A percentile compares a stretch with the other conserved stretches of the same genome.
phyloP scores from a whole-genome alignment of 2,329 filamentous ascomycete species.

The Alternaria incomplexa region DNA sequence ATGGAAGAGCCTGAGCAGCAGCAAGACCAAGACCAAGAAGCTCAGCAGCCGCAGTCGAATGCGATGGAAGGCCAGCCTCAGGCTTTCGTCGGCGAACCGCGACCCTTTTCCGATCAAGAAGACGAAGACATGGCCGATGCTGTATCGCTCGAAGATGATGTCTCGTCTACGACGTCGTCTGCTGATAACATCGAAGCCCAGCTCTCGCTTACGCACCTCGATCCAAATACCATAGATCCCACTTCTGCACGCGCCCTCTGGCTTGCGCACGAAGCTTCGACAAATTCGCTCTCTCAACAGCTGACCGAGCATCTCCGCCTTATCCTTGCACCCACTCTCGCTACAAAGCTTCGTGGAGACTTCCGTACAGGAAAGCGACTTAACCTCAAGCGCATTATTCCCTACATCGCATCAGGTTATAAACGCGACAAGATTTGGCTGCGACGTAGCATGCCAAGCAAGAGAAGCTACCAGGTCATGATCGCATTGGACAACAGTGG shows the following conservation, averaged over 20 bases:
- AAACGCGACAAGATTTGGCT: conserved; percentile 99
- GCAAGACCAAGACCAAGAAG: conserved; percentile 30
- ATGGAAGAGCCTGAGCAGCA: conserved; percentile 51
- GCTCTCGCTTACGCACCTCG: conserved; percentile 75
- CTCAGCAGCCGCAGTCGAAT: conserved; percentile 33
- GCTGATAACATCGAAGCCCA: conserved; percentile 60
- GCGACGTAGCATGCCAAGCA: conserved; percentile 87
- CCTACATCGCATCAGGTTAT: conserved; percentile 97
- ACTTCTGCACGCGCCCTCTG: conserved; percentile 76
- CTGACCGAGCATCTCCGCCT: conserved; percentile 94
- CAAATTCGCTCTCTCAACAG: conserved; percentile 83
- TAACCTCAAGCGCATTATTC: conserved; percentile 99
- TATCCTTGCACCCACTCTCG: conserved; percentile 91
- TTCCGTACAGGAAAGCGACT: conserved; percentile 98
- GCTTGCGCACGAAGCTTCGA: conserved; percentile 82
- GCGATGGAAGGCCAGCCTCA: conserved; percentile 47
- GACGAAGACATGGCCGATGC: conserved; percentile 50
- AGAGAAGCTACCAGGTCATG: conserved; percentile 95
- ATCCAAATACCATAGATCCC: conserved; percentile 49
- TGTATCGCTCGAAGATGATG: conserved; percentile 45
- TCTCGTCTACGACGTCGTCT: conserved; percentile 38
- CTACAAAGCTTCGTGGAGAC: conserved; percentile 93
- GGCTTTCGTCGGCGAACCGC: conserved; percentile 55
- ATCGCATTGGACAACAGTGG: conserved; percentile 95
- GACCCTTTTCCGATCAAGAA: conserved; percentile 32